Evolutionary conservation across 805 yeast genomes (phyloP), one percentile per base, ranked within the genome.

Genomic region (Pichia eremophila): DNA sequence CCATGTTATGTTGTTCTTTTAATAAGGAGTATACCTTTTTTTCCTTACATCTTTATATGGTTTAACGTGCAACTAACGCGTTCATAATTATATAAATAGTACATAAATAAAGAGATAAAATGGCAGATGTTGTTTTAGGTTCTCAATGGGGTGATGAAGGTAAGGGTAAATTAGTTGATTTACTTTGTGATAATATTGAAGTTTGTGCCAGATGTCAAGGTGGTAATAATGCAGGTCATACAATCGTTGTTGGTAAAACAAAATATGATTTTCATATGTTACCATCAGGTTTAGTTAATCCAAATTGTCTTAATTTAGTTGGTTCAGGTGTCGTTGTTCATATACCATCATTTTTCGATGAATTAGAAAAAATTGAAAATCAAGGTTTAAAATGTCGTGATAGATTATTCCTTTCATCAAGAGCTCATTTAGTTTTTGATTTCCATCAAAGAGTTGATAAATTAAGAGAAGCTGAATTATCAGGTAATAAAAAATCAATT

Each of bases 101-200:
- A 12, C 12, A 39, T 17, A 22, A 34, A 34, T 39, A 45, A 37
- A 41, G 32, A 27, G 15, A 14, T 8, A 48, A 29, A 37, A 83
- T 83, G 90, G 83, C 86, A 66, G 85, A 83, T 72, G 98, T 93
- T 55, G 99, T 93, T 47, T 76, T 93, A 61, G 99, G 99, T 50
- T 74, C 98, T 69, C 99, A 93, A 71, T 93, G 99, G 99, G 99
- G 99, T 55, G 99, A 93, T 65, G 99, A 93, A 79, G 99, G 99
- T 65, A 93, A 93, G 66, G 99, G 99, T 50, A 93, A 93, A 69
- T 77, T 93, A 50, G 99, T 93, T 44, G 99, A 93, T 66, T 73
- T 93, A 48, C 76, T 93, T 45, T 95, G 98, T 69, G 98, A 91
- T 61, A 81, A 87, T 56, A 84, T 93, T 59, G 98, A 93, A 57